These are phyloP conservation scores for Umbelopsis isabellina DNA, from an alignment of 192 early-diverging fungal genomes.

Conservation along the genomic window DNA sequence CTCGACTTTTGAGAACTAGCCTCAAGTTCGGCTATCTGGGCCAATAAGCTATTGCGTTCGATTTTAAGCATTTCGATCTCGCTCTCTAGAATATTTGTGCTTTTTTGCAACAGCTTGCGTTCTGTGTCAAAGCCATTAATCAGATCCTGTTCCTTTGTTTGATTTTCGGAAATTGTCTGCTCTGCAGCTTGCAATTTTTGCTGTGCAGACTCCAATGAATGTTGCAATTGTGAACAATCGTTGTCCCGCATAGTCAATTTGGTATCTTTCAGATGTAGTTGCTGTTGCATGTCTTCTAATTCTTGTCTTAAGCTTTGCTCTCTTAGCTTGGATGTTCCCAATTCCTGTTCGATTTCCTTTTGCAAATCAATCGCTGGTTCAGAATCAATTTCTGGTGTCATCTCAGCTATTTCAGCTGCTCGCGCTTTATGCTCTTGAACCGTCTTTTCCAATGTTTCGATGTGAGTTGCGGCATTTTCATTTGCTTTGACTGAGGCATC, in stretches of 20 bases:
- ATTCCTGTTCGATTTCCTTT: background rate
- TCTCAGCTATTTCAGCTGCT: background rate
- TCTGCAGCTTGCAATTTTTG: background rate
- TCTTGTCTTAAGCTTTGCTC: background rate
- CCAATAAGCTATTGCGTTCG: background rate
- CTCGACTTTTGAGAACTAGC: background rate
- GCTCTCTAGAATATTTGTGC: background rate
- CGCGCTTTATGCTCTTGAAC: conserved; percentile 4
- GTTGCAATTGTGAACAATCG: background rate
- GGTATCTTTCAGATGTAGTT: background rate
- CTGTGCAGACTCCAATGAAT: background rate
- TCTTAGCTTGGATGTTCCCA: background rate
- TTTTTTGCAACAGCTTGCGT: background rate
- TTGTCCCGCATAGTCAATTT: background rate
- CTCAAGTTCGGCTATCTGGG: background rate
- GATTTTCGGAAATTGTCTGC: background rate
- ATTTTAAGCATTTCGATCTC: background rate
- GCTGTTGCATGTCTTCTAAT: background rate
- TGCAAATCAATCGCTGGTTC: background rate
- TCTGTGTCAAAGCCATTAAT: conserved; percentile 1
- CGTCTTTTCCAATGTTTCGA: background rate
- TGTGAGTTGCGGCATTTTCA: background rate
- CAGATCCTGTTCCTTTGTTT: background rate
- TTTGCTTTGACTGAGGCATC: background rate
- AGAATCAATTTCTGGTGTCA: background rate